phyloP scores from a whole-genome alignment of 1,139 yeast genomes.

The Pichia norvegensis region DNA sequence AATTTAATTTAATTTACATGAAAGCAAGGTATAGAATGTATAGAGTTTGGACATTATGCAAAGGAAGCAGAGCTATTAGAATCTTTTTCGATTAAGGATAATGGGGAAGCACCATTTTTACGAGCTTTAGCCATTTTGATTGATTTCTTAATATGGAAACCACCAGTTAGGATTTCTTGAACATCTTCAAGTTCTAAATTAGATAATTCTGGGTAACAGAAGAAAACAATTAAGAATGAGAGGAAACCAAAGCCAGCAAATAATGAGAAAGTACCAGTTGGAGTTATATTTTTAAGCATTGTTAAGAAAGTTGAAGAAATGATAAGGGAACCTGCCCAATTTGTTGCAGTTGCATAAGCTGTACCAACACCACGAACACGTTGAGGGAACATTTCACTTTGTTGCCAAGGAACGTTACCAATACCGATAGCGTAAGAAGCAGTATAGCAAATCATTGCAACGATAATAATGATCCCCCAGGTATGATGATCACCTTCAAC shows the following conservation, averaged over 20 bases:
- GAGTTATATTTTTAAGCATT: constrained; percentile 87
- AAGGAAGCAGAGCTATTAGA: background rate
- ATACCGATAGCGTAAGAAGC: constrained; percentile 90
- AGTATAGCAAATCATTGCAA: constrained; percentile 79
- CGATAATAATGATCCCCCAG: constrained; percentile 82
- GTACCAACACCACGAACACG: constrained; percentile 88
- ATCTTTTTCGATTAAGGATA: background rate
- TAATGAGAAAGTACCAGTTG: constrained; percentile 87
- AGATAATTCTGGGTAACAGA: constrained; percentile 87
- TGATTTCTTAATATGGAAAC: constrained; percentile 77
- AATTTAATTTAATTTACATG: background rate
- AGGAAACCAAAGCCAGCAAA: constrained; percentile 75
- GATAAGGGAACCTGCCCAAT: constrained; percentile 92
- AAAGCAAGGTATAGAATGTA: background rate
- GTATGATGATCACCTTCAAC: constrained; percentile 44
- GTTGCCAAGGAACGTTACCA: constrained; percentile 98
- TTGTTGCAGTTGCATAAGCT: constrained; percentile 85
- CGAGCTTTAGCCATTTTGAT: constrained; percentile 45
- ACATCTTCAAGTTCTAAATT: constrained; percentile 90
- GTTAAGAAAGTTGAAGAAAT: constrained; percentile 89
- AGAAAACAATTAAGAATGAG: constrained; percentile 64
- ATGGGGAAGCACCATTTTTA: constrained; percentile 10
- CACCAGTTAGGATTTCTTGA: constrained; percentile 67
- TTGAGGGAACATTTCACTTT: constrained; percentile 89
- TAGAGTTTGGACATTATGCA: background rate